Evolutionary conservation across 352 stramenopile genomes (phyloP).

Genomic region (Phytophthora gonapodyides): DNA sequence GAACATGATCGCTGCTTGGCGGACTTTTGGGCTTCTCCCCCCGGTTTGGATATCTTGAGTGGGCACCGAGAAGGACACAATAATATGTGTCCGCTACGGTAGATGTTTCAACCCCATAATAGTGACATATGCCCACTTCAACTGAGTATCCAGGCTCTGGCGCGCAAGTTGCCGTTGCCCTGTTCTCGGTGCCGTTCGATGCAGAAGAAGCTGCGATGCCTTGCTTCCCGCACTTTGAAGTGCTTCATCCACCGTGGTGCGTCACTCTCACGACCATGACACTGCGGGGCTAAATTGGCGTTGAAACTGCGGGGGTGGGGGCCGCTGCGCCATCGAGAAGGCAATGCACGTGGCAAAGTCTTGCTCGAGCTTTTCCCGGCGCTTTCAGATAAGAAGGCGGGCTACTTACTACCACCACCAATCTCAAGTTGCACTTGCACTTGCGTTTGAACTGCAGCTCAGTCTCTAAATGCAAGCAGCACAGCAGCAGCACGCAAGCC

Average conservation of each 20-base stretch:
- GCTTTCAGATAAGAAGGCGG: not conserved
- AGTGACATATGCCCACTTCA: conserved; percentile 22
- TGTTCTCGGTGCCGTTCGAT: not conserved
- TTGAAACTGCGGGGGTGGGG: conserved; percentile 3
- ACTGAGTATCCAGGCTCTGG: not conserved
- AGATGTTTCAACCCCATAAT: not conserved
- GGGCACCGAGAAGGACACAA: conserved; percentile 22
- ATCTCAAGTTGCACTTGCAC: no score
- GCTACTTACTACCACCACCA: not conserved
- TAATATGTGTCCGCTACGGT: conserved; percentile 16
- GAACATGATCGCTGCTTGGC: conserved; percentile 48
- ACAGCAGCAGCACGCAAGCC: not conserved
- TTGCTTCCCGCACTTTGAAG: not conserved
- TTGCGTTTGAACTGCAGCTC: no score
- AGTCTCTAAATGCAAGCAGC: not conserved
- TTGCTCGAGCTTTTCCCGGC: conserved; percentile 1
- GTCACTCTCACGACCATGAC: conserved; percentile 10
- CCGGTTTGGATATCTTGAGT: conserved; percentile 42
- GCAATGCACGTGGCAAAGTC: not conserved
- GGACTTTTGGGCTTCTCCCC: conserved; percentile 35
- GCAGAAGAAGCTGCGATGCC: not conserved
- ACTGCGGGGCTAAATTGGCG: conserved; percentile 1
- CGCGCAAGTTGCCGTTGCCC: not conserved
- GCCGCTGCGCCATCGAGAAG: not conserved
- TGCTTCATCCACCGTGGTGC: not conserved